Conservation (phyloP, 805 yeast species). For the Starmerella riodocensis region DNA sequence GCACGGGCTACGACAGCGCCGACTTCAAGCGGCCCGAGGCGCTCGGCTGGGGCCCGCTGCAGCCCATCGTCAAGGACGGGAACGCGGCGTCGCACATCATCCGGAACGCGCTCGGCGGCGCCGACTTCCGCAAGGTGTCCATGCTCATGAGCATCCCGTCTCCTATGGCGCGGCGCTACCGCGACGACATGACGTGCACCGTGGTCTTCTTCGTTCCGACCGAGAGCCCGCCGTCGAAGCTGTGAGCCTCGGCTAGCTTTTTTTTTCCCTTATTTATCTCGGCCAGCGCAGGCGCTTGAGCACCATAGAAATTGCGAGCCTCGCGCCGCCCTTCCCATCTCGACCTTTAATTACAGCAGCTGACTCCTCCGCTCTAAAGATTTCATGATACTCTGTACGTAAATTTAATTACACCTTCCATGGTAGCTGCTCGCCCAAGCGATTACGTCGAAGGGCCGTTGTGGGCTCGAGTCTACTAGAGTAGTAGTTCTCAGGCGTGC, state of each 20-base stretch:
- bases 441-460: no score
- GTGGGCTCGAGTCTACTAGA: no score
- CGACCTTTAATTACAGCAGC: no score
- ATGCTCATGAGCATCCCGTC: slow-evolving; percentile 84
- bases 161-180: slow-evolving; percentile 74
- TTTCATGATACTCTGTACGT: no score
- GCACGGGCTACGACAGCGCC: slow-evolving; percentile 31
- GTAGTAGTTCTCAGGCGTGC: background rate
- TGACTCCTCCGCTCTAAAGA: no score
- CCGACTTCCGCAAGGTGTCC: slow-evolving; percentile 70
- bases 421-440: no score
- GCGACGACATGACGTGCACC: slow-evolving; percentile 91
- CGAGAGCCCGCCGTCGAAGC: slow-evolving; percentile 1
- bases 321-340: no score
- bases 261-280: no score
- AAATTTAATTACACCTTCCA: no score
- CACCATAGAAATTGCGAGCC: no score
- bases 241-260: background rate
- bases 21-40: slow-evolving; percentile 38
- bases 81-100: slow-evolving; percentile 86
- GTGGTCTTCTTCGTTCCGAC: slow-evolving; percentile 66
- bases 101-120: slow-evolving; percentile 83
- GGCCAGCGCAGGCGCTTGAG: no score
- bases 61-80: slow-evolving; percentile 48
- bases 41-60: slow-evolving; percentile 16